Base-by-base conservation (phyloP, 176 grass and related monocot genomes). In the Triticum turgidum region DNA sequence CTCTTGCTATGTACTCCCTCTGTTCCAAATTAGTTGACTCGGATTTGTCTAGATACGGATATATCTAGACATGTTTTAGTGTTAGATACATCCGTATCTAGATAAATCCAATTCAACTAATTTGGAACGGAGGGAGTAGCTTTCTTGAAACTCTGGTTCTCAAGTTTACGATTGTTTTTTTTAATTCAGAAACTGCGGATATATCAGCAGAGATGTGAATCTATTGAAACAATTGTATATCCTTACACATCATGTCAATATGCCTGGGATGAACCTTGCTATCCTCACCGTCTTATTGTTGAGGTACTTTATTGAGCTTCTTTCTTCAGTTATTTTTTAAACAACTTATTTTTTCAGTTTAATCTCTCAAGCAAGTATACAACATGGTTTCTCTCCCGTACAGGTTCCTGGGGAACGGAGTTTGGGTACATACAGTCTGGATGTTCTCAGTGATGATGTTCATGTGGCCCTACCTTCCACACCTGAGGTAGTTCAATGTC, bases 261-360 rank as follows among this genome's bases (percentile, higher is more conserved):
- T 83, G 91, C 96, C 89, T 98, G 93, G 96, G 96, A 98, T 89
- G 96, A 98, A 87, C 96, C 96, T 79, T 98, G 89, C 83, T 98
- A 92, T 84, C 88, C 93, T 89, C 96, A 95, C 81, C 93, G 93
- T 75, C 96, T 98, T 68, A 88, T 89, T 86, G 82, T 98, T 80
- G 96, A 98, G 96, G 95, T 98, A 92, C 29, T 67, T 77, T 54
- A 52, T 42, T 35, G 61, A 76, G 21, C 62, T 54, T 25, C 20
- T 82, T 81, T 63, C 69, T 45, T 64, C 66, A 45, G 11, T 77
- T 45, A 30, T 64, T 34, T 58, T 58, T 59, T 38, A 59, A 82
- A 61, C 12, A 69, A 49, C 44, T 44, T 29, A 39, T 65, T 80
- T 67, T 29, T 83, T 41, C 44, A 65, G n/a, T 87, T 75, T 73